phyloP scores from a whole-genome alignment of 495 filamentous ascomycete genomes.

The Xylaria bambusicola region DNA sequence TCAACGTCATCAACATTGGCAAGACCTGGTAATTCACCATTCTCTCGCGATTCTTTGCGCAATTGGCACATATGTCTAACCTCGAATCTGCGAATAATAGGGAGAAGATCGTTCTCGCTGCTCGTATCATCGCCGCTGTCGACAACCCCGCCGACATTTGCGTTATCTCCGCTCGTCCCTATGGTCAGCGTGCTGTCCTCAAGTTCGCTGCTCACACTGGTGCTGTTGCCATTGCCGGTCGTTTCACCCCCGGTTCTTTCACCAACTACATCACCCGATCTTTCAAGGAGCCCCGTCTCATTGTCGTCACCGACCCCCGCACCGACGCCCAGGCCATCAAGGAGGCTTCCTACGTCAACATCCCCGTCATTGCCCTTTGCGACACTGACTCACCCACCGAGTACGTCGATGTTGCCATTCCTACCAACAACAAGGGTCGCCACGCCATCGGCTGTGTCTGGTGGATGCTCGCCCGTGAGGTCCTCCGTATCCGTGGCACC shows the following conservation, averaged over 20 bases:
- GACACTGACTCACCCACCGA: conserved; percentile 99
- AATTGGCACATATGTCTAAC: conserved; percentile 15
- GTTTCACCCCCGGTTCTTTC: conserved; percentile 99
- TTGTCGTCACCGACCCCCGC: conserved; percentile 98
- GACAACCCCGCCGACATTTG: conserved; percentile 99
- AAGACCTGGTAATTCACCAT: conserved; percentile 99
- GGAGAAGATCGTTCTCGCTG: conserved; percentile 99
- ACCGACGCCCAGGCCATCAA: conserved; percentile 99
- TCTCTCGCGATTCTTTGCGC: background rate
- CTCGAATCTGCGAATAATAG: conserved; percentile 44
- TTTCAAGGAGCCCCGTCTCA: conserved; percentile 99
- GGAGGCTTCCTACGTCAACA: conserved; percentile 99
- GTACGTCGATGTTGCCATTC: conserved; percentile 99
- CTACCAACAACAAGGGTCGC: conserved; percentile 99
- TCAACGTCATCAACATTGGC: conserved; percentile 98
- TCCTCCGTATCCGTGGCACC: conserved; percentile 95
- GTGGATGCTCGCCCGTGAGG: conserved; percentile 99
- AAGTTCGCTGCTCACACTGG: conserved; percentile 99
- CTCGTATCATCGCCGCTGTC: conserved; percentile 96
- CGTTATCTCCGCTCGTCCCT: conserved; percentile 98
- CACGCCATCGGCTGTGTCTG: conserved; percentile 97
- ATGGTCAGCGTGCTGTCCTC: conserved; percentile 97
- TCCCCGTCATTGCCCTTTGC: conserved; percentile 97
- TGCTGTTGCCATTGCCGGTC: conserved; percentile 95
- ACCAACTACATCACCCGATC: conserved; percentile 99